Evolutionary conservation across 306 rosid genomes (phyloP), one percentile per base, ranked within the genome.

Genomic region (Astragalus membranaceus): DNA sequence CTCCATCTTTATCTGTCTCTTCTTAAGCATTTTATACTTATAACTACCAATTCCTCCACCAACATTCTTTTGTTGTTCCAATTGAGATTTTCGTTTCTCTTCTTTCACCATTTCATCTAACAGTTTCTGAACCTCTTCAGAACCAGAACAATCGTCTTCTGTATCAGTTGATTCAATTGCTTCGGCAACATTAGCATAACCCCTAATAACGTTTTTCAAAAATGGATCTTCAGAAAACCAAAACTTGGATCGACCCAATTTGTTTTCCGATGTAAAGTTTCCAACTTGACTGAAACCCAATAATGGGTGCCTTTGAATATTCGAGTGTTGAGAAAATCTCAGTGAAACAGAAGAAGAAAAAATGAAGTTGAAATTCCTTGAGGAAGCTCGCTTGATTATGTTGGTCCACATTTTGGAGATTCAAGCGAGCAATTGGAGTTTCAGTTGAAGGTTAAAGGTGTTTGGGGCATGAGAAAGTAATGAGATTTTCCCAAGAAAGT

Each of bases 1-100:
- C 88, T 94, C 99, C 36, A 75, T 16, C 58, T 91, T 81, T 41
- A 94, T 39, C 86, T 94, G 99, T 73, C 96, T 84, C 75, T 54
- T 83, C 66, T 86, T 58, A 4, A 91, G 92, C 68, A 74, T 12
- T 17, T 70, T 74, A 47, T 85, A 81, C 78, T 75, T 88, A 14
- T 76, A 61, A 5, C 51, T 63, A 15, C 62, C 78, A 67, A 79
- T 57, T 16, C 94, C 87, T 8, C 6, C 53, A 15, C 57, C 69
- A 73, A 53, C 67, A 32, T 29, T 80, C 83, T 77, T 78, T 3
- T 89, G 81, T 55, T 63, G 76, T 79, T 75, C 74, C 66, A 64
- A 62, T 51, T 53, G 75, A 1, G 80, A 13, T 3, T 75, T 79
- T 58, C 43, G 64, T 65, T 74, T 80, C 60, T 69, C 82, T 52